Base-by-base conservation (phyloP, 148 eudicot species). In the Spergularia bocconei region DNA sequence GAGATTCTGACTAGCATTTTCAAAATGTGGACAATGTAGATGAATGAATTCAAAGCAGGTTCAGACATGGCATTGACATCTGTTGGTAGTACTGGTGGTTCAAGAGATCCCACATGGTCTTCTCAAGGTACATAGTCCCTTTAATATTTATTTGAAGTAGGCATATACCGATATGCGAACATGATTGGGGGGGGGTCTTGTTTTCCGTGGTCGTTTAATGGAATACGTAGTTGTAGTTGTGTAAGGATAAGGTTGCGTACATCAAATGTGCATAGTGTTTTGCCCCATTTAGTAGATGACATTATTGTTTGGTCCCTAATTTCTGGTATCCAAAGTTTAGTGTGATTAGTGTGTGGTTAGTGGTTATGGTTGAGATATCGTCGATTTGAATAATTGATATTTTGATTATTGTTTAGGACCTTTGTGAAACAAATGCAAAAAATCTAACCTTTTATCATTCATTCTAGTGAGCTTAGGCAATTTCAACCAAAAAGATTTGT, bases 1-100 rank as follows among this genome's bases (percentile, higher is more conserved):
- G 7, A 73, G 15, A 39, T n/a, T 17, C 4, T 29, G 38, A 47
- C 14, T 75, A 20, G 75, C 15, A 58, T 39, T 75, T 79, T 29
- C 12, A 21, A 36, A 51, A 3, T 13, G 39, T 60, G 51, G 48
- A 29, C 38, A 50, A 50, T 79, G 84, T 75, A 85, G 87, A 85
- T 85, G 87, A 85, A 58, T 71, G 87, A 85, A 6, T 85, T 70
- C 68, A 78, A 78, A 67, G 58, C 52, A n/a, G 79, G 81, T 14
- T 80, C 85, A 38, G 85, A 74, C 41, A 61, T 82, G 59, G 65
- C 78, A 17, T 11, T 76, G 39, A 70, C 83, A 59, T 76, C 85
- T 17, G 44, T 79, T 36, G 85, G 80, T 51, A 82, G 85, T 58
- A 59, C 69, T 68, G 77, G 83, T 74, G 77, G 81, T 80, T 79